These are phyloP conservation scores for Aspergillus mulundensis DNA, from an alignment of 495 filamentous ascomycete species.

Conservation along the genomic window DNA sequence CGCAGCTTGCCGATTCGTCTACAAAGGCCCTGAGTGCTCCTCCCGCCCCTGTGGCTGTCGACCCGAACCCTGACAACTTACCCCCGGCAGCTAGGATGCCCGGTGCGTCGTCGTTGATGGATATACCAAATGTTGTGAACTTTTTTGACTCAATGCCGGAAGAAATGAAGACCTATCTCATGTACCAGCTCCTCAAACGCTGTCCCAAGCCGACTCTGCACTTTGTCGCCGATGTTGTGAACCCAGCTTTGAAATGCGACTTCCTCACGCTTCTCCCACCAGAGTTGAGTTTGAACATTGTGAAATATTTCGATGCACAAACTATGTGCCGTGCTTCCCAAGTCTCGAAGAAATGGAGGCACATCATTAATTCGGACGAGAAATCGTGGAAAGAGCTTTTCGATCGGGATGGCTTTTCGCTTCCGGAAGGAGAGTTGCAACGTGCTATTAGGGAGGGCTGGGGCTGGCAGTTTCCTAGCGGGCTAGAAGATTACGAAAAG, in stretches of 20 bases:
- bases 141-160: slow-evolving; percentile 86
- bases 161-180: slow-evolving; percentile 86
- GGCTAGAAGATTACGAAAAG: slow-evolving; percentile 67
- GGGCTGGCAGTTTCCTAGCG: slow-evolving; percentile 94
- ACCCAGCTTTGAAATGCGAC: slow-evolving; percentile 94
- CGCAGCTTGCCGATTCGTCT: slow-evolving; percentile 22
- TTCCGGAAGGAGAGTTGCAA: slow-evolving; percentile 80
- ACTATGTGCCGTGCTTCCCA: slow-evolving; percentile 90
- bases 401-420: slow-evolving; percentile 71
- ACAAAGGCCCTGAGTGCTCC: slow-evolving; percentile 16
- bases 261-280: slow-evolving; percentile 77
- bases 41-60: slow-evolving; percentile 7
- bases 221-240: slow-evolving; percentile 87
- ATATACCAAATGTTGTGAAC: slow-evolving; percentile 80
- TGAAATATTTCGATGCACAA: slow-evolving; percentile 79
- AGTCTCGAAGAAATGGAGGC: slow-evolving; percentile 91
- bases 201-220: slow-evolving; percentile 88
- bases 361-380: slow-evolving; percentile 86
- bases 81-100: slow-evolving; percentile 13
- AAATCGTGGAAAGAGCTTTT: slow-evolving; percentile 93
- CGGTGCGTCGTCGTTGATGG: slow-evolving; percentile 52
- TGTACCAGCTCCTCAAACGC: slow-evolving; percentile 89
- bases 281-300: slow-evolving; percentile 82
- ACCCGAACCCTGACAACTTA: slow-evolving; percentile 1
- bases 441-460: slow-evolving; percentile 89